Conservation (phyloP, 768 basidiomycete genomes). For the Phaeotremella fagi region DNA sequence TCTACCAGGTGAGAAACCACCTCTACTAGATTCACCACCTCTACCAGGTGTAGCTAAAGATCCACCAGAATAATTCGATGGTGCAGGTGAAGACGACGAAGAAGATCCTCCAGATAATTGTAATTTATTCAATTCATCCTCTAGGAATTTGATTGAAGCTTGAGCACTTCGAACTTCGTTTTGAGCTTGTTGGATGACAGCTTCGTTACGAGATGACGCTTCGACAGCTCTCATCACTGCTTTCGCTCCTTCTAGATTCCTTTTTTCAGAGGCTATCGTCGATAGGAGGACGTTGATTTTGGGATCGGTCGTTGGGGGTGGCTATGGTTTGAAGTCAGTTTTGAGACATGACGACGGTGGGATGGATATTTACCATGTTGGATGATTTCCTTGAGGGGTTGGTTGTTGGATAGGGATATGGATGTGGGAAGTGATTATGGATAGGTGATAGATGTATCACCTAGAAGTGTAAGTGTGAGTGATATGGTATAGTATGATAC, state of each 20-base stretch:
- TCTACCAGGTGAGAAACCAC: constrained; percentile 8
- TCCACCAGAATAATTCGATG: neutral
- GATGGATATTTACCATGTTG: too few relatives aligned
- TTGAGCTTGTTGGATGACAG: constrained; percentile 48
- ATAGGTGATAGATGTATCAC: too few relatives aligned
- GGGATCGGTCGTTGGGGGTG: constrained; percentile 36
- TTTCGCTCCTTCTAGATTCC: constrained; percentile 46
- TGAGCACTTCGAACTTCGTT: constrained; percentile 47
- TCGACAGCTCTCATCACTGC: constrained; percentile 46
- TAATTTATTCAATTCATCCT: constrained; percentile 46
- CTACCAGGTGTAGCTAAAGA: too few relatives aligned
- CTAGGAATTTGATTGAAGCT: constrained; percentile 45
- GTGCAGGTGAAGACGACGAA: constrained; percentile 1
- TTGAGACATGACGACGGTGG: too few relatives aligned
- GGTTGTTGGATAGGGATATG: too few relatives aligned
- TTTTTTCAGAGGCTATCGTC: constrained; percentile 42
- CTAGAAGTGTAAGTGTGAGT: too few relatives aligned
- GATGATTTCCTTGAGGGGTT: too few relatives aligned
- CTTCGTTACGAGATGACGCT: constrained; percentile 46
- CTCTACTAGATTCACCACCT: neutral
- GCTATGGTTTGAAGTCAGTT: neutral
- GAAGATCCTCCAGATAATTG: constrained; percentile 25
- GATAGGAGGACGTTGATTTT: constrained; percentile 44
- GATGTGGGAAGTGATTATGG: too few relatives aligned
- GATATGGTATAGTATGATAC: too few relatives aligned